These are phyloP conservation scores for Herpetospermum pedunculosum DNA, from an alignment of 306 rosid species.

Conservation along the genomic window DNA sequence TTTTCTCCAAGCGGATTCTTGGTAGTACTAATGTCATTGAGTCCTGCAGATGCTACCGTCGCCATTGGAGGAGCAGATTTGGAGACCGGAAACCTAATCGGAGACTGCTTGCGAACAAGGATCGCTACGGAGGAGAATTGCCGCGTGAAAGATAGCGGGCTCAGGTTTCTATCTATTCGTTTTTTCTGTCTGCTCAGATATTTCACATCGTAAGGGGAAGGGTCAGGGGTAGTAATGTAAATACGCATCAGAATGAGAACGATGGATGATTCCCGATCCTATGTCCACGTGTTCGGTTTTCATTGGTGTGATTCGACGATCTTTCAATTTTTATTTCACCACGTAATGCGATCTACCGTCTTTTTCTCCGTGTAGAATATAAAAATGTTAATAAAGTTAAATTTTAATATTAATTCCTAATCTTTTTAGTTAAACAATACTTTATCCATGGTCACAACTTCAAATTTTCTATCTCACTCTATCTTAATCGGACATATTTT, in stretches of 20 bases:
- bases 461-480: too few relatives aligned
- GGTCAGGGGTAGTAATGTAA: neutral
- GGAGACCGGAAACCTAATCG: conserved; percentile 4
- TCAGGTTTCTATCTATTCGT: neutral
- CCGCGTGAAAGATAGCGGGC: neutral
- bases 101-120: conserved; percentile 13
- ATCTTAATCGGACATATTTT: too few relatives aligned
- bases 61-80: conserved; percentile 29
- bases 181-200: neutral
- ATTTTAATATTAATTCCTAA: too few relatives aligned
- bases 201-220: neutral
- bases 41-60: conserved; percentile 26
- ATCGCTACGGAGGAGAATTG: neutral
- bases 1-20: conserved; percentile 22
- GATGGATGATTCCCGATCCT: neutral
- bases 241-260: neutral
- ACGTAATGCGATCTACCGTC: too few relatives aligned
- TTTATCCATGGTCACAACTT: too few relatives aligned
- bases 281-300: neutral
- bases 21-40: conserved; percentile 6
- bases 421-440: too few relatives aligned
- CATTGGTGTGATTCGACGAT: too few relatives aligned
- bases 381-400: too few relatives aligned
- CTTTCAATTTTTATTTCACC: too few relatives aligned
- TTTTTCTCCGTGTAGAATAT: too few relatives aligned